A percentile compares a stretch with the other conserved stretches of the same genome.
These are phyloP conservation scores for Alternaria triticina DNA, from an alignment of 2,329 filamentous ascomycete species.

Conservation along the genomic window DNA sequence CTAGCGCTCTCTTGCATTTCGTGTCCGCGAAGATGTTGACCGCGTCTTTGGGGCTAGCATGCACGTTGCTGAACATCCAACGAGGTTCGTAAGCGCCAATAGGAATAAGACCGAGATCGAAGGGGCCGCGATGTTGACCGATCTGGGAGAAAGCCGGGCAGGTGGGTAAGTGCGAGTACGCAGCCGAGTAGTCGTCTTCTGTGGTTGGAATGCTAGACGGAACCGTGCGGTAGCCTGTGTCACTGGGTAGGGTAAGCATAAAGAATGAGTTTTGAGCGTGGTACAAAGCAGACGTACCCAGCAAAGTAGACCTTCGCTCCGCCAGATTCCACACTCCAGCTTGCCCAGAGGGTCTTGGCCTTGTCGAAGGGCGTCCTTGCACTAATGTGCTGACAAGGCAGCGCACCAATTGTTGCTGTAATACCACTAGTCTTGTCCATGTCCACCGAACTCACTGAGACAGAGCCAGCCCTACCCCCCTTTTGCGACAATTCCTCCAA, in stretches of 20 bases:
- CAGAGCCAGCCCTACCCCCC: conserved; percentile 3
- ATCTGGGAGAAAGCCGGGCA: conserved; percentile 89
- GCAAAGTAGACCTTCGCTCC: conserved; percentile 85
- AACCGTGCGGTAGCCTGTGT: conserved; percentile 88
- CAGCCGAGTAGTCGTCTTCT: conserved; percentile 73
- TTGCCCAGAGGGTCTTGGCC: conserved; percentile 82
- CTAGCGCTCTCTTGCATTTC: conserved; percentile 76
- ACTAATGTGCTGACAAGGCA: conserved; percentile 85
- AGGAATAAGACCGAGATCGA: conserved; percentile 89
- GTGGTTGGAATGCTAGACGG: conserved; percentile 65
- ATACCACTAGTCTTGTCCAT: conserved; percentile 55
- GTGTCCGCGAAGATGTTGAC: conserved; percentile 92
- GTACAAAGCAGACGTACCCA: conserved; percentile 52
- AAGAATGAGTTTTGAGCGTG: not conserved
- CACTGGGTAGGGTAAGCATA: conserved; percentile 58
- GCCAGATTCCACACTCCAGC: conserved; percentile 78
- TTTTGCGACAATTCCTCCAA: conserved; percentile 52
- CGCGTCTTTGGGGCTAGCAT: conserved; percentile 84
- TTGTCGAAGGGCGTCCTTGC: conserved; percentile 73
- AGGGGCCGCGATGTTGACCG: conserved; percentile 78
- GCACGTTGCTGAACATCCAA: conserved; percentile 77
- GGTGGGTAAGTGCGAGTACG: conserved; percentile 67
- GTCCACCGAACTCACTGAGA: conserved; percentile 11
- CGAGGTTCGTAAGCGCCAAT: conserved; percentile 87
- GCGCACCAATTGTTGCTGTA: conserved; percentile 73